Conservation (phyloP, 148 eudicot species). For the Fallopia convolvulus region DNA sequence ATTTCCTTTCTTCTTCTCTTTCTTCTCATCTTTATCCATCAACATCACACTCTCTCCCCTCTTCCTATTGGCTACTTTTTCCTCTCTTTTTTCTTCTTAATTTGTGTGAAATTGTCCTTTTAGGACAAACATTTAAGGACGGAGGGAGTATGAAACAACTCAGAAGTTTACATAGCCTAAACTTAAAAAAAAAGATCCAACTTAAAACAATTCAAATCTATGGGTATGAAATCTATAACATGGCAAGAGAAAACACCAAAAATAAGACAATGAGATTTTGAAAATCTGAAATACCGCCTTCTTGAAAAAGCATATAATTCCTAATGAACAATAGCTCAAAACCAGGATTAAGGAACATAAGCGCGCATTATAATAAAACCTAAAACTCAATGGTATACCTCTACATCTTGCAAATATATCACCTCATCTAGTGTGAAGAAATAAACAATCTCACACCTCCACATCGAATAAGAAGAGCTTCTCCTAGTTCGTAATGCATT, state of each 20-base stretch:
- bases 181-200: not conserved
- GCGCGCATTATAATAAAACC: not conserved
- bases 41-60: too few species aligned
- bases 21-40: too few species aligned
- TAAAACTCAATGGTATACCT: not conserved
- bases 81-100: too few species aligned
- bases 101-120: too few species aligned
- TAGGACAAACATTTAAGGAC: too few species aligned
- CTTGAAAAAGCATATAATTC: not conserved
- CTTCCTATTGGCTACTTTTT: too few species aligned
- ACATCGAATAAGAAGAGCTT: too few species aligned
- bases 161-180: not conserved
- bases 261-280: not conserved
- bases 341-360: not conserved
- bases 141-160: too few species aligned
- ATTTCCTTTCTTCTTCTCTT: too few species aligned
- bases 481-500: too few species aligned
- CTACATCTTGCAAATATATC: not conserved
- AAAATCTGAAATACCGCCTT: not conserved
- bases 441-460: not conserved
- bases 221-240: too few species aligned
- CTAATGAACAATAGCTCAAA: not conserved
- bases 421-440: not conserved
- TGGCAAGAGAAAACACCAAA: not conserved
- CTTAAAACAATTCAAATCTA: too few species aligned